Conservation (phyloP, 805 yeast genomes). For the Teunomyces lycoperdinae region DNA sequence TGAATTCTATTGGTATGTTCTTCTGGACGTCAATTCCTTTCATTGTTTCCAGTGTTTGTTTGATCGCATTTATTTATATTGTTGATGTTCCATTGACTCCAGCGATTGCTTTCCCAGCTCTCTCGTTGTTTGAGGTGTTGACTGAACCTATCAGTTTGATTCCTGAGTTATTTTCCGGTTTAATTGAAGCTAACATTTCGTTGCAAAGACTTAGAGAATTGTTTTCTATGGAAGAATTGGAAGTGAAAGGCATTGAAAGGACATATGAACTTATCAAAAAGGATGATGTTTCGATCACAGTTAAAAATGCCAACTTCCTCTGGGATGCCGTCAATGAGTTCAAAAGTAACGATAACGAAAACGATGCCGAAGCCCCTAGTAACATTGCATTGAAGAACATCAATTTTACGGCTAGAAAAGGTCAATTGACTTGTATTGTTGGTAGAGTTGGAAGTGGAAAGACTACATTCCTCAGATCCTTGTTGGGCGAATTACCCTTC, state of each 20-base stretch:
- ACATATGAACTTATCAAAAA: constrained; percentile 11
- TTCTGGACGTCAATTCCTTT: constrained; percentile 67
- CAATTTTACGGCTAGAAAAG: constrained; percentile 49
- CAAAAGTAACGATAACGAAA: constrained; percentile 8
- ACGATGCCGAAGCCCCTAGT: constrained; percentile 10
- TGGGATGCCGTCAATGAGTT: constrained; percentile 35
- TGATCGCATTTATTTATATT: constrained; percentile 49
- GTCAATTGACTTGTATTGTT: constrained; percentile 56
- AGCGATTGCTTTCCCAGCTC: constrained; percentile 67
- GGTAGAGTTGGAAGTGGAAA: constrained; percentile 72
- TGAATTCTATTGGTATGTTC: constrained; percentile 44
- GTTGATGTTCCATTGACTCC: constrained; percentile 54
- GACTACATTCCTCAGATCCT: constrained; percentile 52
- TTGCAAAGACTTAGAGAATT: constrained; percentile 51
- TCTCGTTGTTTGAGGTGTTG: constrained; percentile 56
- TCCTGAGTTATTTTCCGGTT: constrained; percentile 53
- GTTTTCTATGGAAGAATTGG: constrained; percentile 36
- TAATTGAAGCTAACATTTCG: constrained; percentile 59
- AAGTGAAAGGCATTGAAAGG: constrained; percentile 20
- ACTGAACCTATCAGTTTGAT: constrained; percentile 57
- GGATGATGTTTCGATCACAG: constrained; percentile 37
- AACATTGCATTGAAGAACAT: constrained; percentile 42
- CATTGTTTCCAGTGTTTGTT: constrained; percentile 60
- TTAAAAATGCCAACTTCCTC: constrained; percentile 51
- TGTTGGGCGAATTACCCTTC: constrained; percentile 52